Evolutionary conservation across 176 grass and related monocot species (phyloP).

Genomic region (Hsuehochloa calcarea): DNA sequence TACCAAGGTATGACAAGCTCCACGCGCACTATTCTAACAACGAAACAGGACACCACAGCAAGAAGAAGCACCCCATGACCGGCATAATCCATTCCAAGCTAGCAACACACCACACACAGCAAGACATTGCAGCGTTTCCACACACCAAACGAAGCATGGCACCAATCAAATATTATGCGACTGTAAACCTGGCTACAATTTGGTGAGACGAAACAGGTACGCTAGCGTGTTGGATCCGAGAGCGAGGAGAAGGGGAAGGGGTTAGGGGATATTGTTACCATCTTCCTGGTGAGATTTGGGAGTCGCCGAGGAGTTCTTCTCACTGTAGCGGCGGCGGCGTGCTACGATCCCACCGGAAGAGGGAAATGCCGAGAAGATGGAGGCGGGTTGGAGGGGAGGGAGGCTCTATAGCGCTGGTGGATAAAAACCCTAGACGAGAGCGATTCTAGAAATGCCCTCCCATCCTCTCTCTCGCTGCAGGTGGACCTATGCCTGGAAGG

Average conservation of each 20-base stretch:
- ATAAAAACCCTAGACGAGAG: constrained; percentile 29
- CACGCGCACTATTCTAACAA: not conserved
- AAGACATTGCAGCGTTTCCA: not conserved
- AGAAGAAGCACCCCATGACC: not conserved
- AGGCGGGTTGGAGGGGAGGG: not conserved
- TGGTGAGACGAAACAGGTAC: not conserved
- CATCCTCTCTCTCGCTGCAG: not conserved
- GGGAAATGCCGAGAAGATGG: not conserved
- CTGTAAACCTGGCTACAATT: not conserved
- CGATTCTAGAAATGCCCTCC: constrained; percentile 16
- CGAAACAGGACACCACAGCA: not conserved
- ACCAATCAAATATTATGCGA: not conserved
- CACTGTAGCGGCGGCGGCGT: constrained; percentile 15
- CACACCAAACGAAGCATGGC: not conserved
- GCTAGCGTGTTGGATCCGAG: not conserved
- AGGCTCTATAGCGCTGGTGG: not conserved
- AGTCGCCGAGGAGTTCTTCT: not conserved
- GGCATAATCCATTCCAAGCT: not conserved
- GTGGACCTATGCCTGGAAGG: not conserved
- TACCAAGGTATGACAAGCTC: not conserved
- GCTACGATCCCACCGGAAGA: not conserved
- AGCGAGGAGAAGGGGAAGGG: no score
- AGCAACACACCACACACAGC: not conserved
- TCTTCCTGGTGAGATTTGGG: constrained; percentile 5
- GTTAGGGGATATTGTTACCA: constrained; percentile 14